Conservation (phyloP, 768 basidiomycete species). For the Baorangia bicolor region DNA sequence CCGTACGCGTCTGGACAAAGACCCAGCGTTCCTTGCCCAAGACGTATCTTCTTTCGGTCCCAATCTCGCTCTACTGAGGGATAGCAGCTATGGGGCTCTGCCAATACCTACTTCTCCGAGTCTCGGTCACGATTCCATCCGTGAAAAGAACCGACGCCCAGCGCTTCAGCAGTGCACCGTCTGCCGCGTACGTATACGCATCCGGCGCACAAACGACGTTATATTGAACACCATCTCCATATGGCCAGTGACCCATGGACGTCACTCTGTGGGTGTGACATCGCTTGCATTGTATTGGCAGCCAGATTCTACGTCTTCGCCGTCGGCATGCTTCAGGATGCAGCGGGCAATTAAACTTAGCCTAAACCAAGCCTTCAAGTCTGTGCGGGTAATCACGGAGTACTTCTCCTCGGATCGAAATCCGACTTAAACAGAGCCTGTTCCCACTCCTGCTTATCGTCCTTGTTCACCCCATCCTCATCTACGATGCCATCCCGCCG, state of each 20-base stretch:
- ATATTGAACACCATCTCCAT: not conserved
- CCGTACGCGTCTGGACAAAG: not conserved
- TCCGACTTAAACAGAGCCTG: not conserved
- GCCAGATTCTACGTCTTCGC: not conserved
- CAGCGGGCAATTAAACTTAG: not conserved
- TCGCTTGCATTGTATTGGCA: not conserved
- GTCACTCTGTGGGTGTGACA: not conserved
- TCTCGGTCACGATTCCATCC: not conserved
- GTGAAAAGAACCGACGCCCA: not conserved
- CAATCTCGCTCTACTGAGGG: not conserved
- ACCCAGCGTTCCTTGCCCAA: not conserved
- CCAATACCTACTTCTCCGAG: not conserved
- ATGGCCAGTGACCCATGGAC: not conserved
- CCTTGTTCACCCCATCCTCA: not conserved
- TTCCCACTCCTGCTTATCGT: not conserved
- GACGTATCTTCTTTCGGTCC: not conserved
- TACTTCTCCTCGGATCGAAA: not conserved
- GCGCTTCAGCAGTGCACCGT: not conserved
- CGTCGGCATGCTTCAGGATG: not conserved
- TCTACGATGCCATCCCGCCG: conserved; percentile 18
- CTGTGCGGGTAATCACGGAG: not conserved
- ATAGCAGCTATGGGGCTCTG: not conserved
- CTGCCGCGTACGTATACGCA: not conserved
- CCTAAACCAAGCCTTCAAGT: not conserved
- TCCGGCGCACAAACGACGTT: not conserved